A percentile compares a stretch with the other conserved stretches of the same genome.
Conservation (phyloP, 1,284 basidiomycete genomes). For the Boletellus dicymbophilus region DNA sequence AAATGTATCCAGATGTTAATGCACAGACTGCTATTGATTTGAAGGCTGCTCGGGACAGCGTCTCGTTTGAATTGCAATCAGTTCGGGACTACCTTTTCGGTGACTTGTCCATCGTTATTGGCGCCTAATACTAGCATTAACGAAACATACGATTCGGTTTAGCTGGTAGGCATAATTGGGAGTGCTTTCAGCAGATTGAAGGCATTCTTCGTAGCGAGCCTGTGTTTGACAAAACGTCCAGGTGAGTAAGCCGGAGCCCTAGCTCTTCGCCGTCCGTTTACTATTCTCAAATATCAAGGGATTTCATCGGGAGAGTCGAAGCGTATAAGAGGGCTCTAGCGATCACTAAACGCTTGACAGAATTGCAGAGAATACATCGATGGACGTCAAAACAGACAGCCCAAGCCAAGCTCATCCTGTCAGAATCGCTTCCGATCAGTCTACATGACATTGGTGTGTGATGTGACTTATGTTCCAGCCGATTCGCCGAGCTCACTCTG, state of each 20-base stretch:
- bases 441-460: slow-evolving; percentile 61
- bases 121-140: neutral
- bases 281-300: slow-evolving; percentile 8
- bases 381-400: slow-evolving; percentile 53
- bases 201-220: slow-evolving; percentile 55
- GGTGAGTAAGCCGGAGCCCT: slow-evolving; percentile 42
- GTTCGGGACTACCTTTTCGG: slow-evolving; percentile 53
- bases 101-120: slow-evolving; percentile 30
- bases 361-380: slow-evolving; percentile 51
- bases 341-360: slow-evolving; percentile 57
- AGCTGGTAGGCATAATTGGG: slow-evolving; percentile 55
- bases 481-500: neutral
- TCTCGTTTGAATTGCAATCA: slow-evolving; percentile 42
- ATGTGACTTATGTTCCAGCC: too few species aligned
- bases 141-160: neutral
- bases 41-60: slow-evolving; percentile 41
- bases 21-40: slow-evolving; percentile 55
- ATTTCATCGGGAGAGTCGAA: slow-evolving; percentile 29
- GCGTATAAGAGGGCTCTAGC: slow-evolving; percentile 25
- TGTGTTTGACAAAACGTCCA: slow-evolving; percentile 62
- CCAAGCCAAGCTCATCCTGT: slow-evolving; percentile 47
- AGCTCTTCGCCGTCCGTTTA: too few species aligned
- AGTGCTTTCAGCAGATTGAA: slow-evolving; percentile 48
- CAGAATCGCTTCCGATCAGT: slow-evolving; percentile 52
- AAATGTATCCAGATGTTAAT: slow-evolving; percentile 35